Percentiles rank a stretch among this genome's conserved stretches.
Evolutionary conservation across 345 rosid species (phyloP).

Genomic region (Aquilaria yunnanensis): DNA sequence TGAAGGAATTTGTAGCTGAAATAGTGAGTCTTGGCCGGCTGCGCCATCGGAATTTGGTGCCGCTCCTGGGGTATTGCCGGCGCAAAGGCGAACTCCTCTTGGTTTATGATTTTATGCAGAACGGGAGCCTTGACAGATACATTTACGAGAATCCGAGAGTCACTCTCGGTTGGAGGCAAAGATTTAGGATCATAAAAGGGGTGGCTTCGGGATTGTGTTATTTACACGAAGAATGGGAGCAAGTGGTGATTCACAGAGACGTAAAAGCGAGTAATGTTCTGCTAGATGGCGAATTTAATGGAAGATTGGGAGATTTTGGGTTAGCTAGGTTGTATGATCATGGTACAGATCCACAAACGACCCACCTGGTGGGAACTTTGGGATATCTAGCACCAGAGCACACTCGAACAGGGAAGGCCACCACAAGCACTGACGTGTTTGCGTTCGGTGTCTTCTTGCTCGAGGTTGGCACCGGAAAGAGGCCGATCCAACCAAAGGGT

Average conservation of each 20-base stretch:
- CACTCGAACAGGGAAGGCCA: slow-evolving; percentile 60
- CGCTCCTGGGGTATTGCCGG: slow-evolving; percentile 79
- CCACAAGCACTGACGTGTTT: slow-evolving; percentile 58
- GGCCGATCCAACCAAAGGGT: slow-evolving; percentile 32
- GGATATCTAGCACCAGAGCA: slow-evolving; percentile 80
- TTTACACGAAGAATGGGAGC: slow-evolving; percentile 71
- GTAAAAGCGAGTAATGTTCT: slow-evolving; percentile 74
- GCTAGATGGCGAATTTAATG: slow-evolving; percentile 61
- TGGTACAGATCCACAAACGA: slow-evolving; percentile 31
- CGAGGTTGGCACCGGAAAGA: slow-evolving; percentile 54
- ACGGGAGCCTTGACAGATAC: slow-evolving; percentile 61
- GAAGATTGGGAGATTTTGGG: slow-evolving; percentile 68
- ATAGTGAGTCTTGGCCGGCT: slow-evolving; percentile 64
- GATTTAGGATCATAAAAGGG: slow-evolving; percentile 57
- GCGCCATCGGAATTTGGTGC: slow-evolving; percentile 58
- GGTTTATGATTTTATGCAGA: slow-evolving; percentile 59
- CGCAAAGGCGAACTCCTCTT: slow-evolving; percentile 50
- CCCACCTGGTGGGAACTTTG: slow-evolving; percentile 56
- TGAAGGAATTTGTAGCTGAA: slow-evolving; percentile 72
- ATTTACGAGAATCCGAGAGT: slow-evolving; percentile 18
- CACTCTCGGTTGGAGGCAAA: slow-evolving; percentile 51
- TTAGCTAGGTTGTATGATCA: slow-evolving; percentile 72
- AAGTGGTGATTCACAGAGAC: slow-evolving; percentile 73
- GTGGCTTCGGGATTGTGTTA: slow-evolving; percentile 59
- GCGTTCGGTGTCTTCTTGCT: slow-evolving; percentile 64